These are phyloP conservation scores for Solanum sejunctum DNA, from an alignment of 257 asterid genomes.

Conservation along the genomic window DNA sequence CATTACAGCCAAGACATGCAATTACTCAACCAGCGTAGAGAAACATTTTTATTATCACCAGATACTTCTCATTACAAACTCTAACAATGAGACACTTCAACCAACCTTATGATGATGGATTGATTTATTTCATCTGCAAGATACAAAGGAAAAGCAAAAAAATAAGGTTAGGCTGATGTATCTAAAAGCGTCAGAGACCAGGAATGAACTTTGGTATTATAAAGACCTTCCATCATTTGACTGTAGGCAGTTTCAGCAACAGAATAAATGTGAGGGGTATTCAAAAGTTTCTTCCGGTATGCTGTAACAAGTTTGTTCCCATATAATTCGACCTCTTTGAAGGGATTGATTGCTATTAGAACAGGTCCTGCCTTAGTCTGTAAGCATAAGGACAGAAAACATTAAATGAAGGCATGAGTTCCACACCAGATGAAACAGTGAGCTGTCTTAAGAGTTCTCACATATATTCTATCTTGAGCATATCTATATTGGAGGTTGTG, in stretches of 20 bases:
- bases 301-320: slow-evolving; percentile 57
- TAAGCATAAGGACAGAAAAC: slow-evolving; percentile 6
- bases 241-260: slow-evolving; percentile 60
- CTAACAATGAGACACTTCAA: slow-evolving; percentile 8
- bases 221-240: slow-evolving; percentile 72
- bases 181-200: neutral
- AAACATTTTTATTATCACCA: neutral
- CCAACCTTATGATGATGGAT: slow-evolving; percentile 89
- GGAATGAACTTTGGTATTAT: slow-evolving; percentile 1
- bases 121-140: slow-evolving; percentile 72
- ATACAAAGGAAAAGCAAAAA: slow-evolving; percentile 4
- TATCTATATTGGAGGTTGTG: slow-evolving; percentile 69
- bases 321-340: slow-evolving; percentile 57
- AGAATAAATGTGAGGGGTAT: slow-evolving; percentile 85
- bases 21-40: neutral
- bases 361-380: slow-evolving; percentile 94
- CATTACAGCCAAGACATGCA: neutral
- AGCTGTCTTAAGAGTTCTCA: slow-evolving; percentile 15
- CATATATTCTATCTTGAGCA: slow-evolving; percentile 63
- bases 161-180: neutral
- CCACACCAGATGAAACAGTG: neutral
- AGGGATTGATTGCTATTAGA: slow-evolving; percentile 80
- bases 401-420: neutral
- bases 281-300: slow-evolving; percentile 54
- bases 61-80: neutral